These are phyloP conservation scores for Ascochyta fabae DNA, from an alignment of 2,329 filamentous ascomycete genomes.

Conservation along the genomic window DNA sequence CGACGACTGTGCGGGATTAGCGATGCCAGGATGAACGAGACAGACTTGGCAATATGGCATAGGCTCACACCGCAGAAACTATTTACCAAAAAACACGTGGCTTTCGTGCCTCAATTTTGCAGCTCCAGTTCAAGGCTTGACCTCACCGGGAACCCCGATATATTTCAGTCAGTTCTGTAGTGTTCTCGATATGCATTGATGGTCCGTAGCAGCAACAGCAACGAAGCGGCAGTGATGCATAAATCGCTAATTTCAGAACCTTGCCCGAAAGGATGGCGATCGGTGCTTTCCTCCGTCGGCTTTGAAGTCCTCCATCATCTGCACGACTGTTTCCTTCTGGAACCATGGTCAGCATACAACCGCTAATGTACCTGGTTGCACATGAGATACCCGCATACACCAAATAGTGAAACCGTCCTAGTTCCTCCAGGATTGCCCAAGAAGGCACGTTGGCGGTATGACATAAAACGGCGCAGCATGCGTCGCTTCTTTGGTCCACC, in stretches of 20 bases:
- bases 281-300: neutral
- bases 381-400: neutral
- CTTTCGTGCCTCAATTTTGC: neutral
- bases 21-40: neutral
- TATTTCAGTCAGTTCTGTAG: neutral
- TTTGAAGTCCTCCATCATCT: neutral
- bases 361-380: neutral
- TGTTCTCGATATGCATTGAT: neutral
- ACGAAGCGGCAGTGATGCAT: slow-evolving; percentile 1
- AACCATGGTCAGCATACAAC: neutral
- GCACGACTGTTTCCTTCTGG: neutral
- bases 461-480: neutral
- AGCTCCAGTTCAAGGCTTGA: neutral
- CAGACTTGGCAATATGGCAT: neutral
- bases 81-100: neutral
- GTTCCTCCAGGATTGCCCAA: neutral
- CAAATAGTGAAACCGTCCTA: slow-evolving; percentile 5
- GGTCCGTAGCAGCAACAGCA: neutral
- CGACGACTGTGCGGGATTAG: neutral
- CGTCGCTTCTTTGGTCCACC: neutral
- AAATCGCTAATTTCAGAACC: neutral
- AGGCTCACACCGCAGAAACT: neutral
- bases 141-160: neutral
- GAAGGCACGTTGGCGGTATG: slow-evolving; percentile 1
- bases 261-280: neutral